Percentiles rank a stretch among this genome's conserved stretches.
phyloP scores from a whole-genome alignment of 495 filamentous ascomycete species.

The Podospora fimiseda region DNA sequence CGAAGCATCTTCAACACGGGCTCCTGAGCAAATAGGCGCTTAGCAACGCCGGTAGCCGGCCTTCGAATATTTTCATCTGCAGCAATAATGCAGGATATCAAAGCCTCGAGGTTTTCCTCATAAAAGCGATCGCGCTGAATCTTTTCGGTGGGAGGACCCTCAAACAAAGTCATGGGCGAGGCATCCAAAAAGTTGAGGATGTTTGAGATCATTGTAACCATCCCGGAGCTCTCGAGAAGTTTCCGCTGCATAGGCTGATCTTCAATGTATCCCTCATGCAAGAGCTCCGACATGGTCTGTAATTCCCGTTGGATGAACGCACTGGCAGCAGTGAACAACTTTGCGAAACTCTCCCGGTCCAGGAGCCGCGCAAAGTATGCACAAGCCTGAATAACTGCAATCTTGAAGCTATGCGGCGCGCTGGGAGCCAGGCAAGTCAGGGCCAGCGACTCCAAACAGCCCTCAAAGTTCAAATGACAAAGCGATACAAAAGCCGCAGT shows the following conservation, averaged over 20 bases:
- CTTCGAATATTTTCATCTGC: conserved; percentile 44
- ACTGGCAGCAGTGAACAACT: conserved; percentile 47
- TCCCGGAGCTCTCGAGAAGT: conserved; percentile 30
- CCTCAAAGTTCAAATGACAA: conserved; percentile 51
- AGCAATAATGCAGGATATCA: conserved; percentile 46
- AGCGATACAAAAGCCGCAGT: conserved; percentile 60
- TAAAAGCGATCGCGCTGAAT: conserved; percentile 39
- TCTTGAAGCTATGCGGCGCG: conserved; percentile 53
- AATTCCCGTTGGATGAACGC: conserved; percentile 51
- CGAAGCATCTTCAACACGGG: conserved; percentile 30
- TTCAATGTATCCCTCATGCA: conserved; percentile 38
- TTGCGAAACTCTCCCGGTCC: conserved; percentile 43
- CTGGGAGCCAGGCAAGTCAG: conserved; percentile 47
- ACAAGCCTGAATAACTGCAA: conserved; percentile 52
- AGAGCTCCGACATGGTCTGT: conserved; percentile 38
- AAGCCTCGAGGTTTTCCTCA: conserved; percentile 43
- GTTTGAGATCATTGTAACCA: conserved; percentile 40
- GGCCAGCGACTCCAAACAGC: conserved; percentile 46
- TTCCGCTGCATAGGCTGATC: conserved; percentile 35
- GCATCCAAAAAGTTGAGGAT: conserved; percentile 49
- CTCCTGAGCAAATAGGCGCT: conserved; percentile 40
- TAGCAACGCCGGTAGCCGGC: conserved; percentile 40
- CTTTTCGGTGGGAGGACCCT: conserved; percentile 30
- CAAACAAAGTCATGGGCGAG: conserved; percentile 46
- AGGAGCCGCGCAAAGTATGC: conserved; percentile 48